Conservation (phyloP, 768 basidiomycete species). For the Gyrodon lividus region DNA sequence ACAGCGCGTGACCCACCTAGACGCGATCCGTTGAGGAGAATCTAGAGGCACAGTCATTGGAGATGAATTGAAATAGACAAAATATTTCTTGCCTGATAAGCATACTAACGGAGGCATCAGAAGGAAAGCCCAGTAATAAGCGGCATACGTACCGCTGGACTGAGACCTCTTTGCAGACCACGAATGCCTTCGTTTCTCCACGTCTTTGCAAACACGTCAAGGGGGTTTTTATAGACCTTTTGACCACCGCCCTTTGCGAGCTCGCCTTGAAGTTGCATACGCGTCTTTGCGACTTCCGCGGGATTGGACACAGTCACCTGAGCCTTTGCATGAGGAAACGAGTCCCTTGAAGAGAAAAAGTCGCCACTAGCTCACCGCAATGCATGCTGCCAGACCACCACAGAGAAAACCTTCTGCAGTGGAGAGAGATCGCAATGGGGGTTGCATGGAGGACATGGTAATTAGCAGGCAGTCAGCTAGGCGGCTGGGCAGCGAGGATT, state of each 20-base stretch:
- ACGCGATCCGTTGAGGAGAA: constrained; percentile 88
- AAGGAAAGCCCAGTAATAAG: neutral
- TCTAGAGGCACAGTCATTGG: constrained; percentile 43
- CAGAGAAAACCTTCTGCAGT: constrained; percentile 82
- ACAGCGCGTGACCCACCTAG: constrained; percentile 52
- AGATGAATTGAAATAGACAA: neutral
- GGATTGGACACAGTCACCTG: constrained; percentile 82
- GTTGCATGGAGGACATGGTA: constrained; percentile 18
- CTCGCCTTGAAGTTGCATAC: constrained; percentile 95
- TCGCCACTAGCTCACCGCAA: constrained; percentile 56
- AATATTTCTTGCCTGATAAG: constrained; percentile 71
- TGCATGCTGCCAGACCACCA: constrained; percentile 89
- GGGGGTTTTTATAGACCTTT: constrained; percentile 86
- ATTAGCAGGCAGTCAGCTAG: neutral
- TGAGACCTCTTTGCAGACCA: constrained; percentile 91
- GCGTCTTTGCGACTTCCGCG: constrained; percentile 82
- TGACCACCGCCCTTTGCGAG: constrained; percentile 67
- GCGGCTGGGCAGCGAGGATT: constrained; percentile 1
- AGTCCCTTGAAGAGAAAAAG: neutral
- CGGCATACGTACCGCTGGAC: constrained; percentile 69
- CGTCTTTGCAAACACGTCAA: constrained; percentile 86
- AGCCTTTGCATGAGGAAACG: constrained; percentile 5
- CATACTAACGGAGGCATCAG: constrained; percentile 55
- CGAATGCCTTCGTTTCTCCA: constrained; percentile 86
- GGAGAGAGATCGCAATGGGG: constrained; percentile 42